Conservation (phyloP, 805 yeast species). For the Wickerhamomyces canadensis region DNA sequence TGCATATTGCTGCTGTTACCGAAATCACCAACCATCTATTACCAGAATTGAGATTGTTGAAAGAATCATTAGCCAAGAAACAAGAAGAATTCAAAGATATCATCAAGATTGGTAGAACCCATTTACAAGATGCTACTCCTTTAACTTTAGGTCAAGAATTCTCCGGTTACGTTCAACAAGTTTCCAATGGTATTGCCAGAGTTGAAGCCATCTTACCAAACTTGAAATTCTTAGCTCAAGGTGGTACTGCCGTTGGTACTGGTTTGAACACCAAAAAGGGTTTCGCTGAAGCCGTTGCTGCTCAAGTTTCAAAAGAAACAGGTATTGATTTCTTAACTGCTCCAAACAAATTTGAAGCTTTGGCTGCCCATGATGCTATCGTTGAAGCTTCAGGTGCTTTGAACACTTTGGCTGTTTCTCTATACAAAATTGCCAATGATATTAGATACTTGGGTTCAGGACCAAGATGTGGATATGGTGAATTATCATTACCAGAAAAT, state of each 20-base stretch:
- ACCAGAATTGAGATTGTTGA: conserved; percentile 75
- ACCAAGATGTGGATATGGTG: conserved; percentile 99
- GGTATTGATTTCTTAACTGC: conserved; percentile 90
- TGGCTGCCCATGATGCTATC: conserved; percentile 98
- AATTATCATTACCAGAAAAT: conserved; percentile 90
- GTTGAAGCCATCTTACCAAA: conserved; percentile 72
- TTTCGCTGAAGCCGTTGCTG: conserved; percentile 82
- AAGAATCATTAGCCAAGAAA: conserved; percentile 73
- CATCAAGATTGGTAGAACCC: conserved; percentile 98
- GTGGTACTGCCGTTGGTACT: conserved; percentile 99
- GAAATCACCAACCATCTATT: conserved; percentile 72
- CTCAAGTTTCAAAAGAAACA: conserved; percentile 76
- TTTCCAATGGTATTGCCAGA: conserved; percentile 85
- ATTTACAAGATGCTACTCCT: conserved; percentile 98
- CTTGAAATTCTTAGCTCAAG: conserved; percentile 86
- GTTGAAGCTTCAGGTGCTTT: conserved; percentile 97
- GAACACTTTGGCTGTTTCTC: conserved; percentile 88
- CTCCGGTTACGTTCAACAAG: conserved; percentile 92
- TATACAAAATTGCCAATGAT: conserved; percentile 96
- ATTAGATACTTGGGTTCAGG: conserved; percentile 98
- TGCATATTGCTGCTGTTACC: conserved; percentile 98
- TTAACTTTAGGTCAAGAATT: conserved; percentile 97
- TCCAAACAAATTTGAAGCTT: conserved; percentile 97
- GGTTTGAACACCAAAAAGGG: conserved; percentile 94
- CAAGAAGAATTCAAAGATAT: conserved; percentile 79